These are phyloP conservation scores for Umbelopsis vinacea DNA, from an alignment of 192 early-diverging fungal species.

Conservation along the genomic window DNA sequence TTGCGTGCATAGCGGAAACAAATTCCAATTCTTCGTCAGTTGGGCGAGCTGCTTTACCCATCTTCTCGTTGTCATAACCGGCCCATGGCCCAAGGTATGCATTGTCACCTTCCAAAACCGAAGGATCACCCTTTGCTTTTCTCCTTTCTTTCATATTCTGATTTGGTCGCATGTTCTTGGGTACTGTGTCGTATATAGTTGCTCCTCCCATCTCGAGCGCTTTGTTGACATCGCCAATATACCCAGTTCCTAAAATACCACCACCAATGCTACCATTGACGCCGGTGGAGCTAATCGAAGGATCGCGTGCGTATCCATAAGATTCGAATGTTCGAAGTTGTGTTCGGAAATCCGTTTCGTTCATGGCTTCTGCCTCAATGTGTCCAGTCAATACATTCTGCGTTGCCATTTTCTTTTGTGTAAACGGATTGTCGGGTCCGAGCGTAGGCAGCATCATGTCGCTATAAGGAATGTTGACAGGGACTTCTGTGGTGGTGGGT, in stretches of 20 bases:
- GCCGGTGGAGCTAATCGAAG: constrained; percentile 51
- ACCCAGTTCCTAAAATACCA: constrained; percentile 57
- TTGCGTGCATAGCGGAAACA: constrained; percentile 41
- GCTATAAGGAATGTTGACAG: constrained; percentile 62
- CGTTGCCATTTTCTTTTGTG: constrained; percentile 39
- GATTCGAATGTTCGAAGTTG: constrained; percentile 86
- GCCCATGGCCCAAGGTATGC: constrained; percentile 95
- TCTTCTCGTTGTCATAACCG: constrained; percentile 84
- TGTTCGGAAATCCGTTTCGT: constrained; percentile 74
- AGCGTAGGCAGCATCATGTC: constrained; percentile 55
- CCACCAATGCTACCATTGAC: constrained; percentile 45
- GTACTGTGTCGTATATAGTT: constrained; percentile 51
- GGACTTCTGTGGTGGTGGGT: constrained; percentile 56
- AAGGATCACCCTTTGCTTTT: constrained; percentile 76
- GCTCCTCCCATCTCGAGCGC: constrained; percentile 58
- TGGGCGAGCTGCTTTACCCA: constrained; percentile 60
- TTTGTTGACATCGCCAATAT: constrained; percentile 65
- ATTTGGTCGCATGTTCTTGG: constrained; percentile 44
- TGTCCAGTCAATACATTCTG: constrained; percentile 73
- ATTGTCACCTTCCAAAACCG: constrained; percentile 71
- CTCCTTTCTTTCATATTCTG: constrained; percentile 62
- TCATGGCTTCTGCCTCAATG: constrained; percentile 75
- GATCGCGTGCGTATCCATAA: constrained; percentile 83
- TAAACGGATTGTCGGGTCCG: constrained; percentile 63
- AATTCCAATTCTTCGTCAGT: constrained; percentile 53